phyloP scores from a whole-genome alignment of 805 yeast genomes.

The Pichia nakasei region DNA sequence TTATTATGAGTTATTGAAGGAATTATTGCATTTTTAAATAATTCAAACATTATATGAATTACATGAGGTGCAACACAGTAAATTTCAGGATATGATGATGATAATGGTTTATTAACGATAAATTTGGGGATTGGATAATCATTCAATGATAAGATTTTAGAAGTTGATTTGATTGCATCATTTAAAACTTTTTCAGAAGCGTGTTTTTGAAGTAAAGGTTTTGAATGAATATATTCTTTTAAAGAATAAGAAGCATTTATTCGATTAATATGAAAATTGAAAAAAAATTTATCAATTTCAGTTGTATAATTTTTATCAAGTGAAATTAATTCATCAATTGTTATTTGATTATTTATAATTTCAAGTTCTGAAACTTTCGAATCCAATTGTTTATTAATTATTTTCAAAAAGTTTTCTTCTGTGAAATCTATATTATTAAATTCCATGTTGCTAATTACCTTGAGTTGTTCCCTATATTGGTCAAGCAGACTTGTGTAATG shows the following conservation, averaged over 20 bases:
- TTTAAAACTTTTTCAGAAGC: constrained; percentile 11
- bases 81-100: constrained; percentile 4
- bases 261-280: constrained; percentile 18
- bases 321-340: constrained; percentile 12
- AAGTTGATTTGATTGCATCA: constrained; percentile 17
- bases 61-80: constrained; percentile 24
- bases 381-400: constrained; percentile 8
- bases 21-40: constrained; percentile 24
- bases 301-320: constrained; percentile 15
- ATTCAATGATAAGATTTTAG: constrained; percentile 18
- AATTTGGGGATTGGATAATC: constrained; percentile 26
- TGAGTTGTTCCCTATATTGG: constrained; percentile 1
- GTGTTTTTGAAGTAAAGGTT: constrained; percentile 11
- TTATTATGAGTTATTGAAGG: constrained; percentile 19
- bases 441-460: not conserved
- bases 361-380: constrained; percentile 9
- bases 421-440: not conserved
- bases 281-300: constrained; percentile 17
- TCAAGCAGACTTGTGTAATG: constrained; percentile 6
- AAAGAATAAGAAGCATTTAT: constrained; percentile 20
- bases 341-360: constrained; percentile 6
- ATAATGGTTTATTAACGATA: not conserved
- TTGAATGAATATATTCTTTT: constrained; percentile 16
- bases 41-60: constrained; percentile 24
- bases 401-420: constrained; percentile 4